A percentile compares a stretch with the other conserved stretches of the same genome.
phyloP scores from a whole-genome alignment of 2,329 filamentous ascomycete species.

The Phoma sp. region DNA sequence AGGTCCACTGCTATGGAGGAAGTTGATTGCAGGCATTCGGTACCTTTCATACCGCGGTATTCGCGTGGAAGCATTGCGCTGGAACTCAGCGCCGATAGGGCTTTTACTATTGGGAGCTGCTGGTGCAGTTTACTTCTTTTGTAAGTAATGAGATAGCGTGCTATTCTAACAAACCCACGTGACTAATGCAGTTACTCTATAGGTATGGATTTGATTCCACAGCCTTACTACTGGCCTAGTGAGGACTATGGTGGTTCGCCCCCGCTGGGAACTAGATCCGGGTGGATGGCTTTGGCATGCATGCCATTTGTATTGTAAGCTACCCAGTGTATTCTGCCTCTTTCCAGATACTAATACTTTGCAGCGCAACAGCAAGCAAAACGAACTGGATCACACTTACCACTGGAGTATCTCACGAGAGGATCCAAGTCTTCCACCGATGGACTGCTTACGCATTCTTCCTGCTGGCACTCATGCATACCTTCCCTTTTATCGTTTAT shows the following conservation, averaged over 20 bases:
- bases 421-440: slow-evolving; percentile 53
- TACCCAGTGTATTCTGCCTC: background rate
- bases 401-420: slow-evolving; percentile 64
- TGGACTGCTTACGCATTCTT: slow-evolving; percentile 57
- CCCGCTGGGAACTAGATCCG: slow-evolving; percentile 37
- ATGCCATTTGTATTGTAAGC: slow-evolving; percentile 39
- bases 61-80: slow-evolving; percentile 25
- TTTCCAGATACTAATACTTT: background rate
- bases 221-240: slow-evolving; percentile 31
- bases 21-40: slow-evolving; percentile 25
- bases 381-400: slow-evolving; percentile 62
- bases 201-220: slow-evolving; percentile 30
- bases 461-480: slow-evolving; percentile 62
- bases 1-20: background rate
- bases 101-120: slow-evolving; percentile 30
- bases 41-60: slow-evolving; percentile 40
- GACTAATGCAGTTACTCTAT: background rate
- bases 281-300: slow-evolving; percentile 39
- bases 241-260: slow-evolving; percentile 31
- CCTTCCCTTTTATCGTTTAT: slow-evolving; percentile 65
- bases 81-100: slow-evolving; percentile 39
- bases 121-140: slow-evolving; percentile 33
- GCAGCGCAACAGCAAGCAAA: slow-evolving; percentile 58
- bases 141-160: background rate
- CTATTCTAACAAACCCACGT: background rate